phyloP scores from a whole-genome alignment of 1,139 yeast genomes.

The Eremothecium sinecaudum region DNA sequence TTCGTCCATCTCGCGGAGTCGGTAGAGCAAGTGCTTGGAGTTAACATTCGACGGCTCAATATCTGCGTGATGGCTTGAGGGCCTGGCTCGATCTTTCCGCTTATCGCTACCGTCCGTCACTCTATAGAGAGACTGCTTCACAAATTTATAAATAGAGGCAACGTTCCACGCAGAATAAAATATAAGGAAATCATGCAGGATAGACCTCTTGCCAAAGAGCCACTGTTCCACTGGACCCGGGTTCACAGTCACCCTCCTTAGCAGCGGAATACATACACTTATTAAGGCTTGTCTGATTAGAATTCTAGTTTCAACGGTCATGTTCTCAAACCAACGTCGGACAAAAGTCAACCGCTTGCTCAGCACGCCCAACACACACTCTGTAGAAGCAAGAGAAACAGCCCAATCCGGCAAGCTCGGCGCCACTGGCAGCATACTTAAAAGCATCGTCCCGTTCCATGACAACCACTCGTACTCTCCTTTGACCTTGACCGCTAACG shows the following conservation, averaged over 20 bases:
- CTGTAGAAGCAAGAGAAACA: slow-evolving; percentile 12
- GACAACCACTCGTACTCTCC: slow-evolving; percentile 1
- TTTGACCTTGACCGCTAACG: not conserved
- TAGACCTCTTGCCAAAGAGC: slow-evolving; percentile 12
- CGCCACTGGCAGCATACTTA: slow-evolving; percentile 4
- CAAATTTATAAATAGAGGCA: slow-evolving; percentile 12
- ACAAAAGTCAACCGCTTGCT: slow-evolving; percentile 3
- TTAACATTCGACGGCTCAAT: slow-evolving; percentile 10
- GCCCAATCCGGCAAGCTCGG: slow-evolving; percentile 15
- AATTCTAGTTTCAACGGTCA: slow-evolving; percentile 7
- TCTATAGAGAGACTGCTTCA: slow-evolving; percentile 10
- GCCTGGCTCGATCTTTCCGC: not conserved
- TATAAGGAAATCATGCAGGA: slow-evolving; percentile 14
- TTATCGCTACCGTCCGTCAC: too few species aligned
- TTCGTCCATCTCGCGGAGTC: slow-evolving; percentile 22
- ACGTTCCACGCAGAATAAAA: slow-evolving; percentile 17
- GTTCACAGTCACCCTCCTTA: slow-evolving; percentile 7
- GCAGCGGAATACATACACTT: slow-evolving; percentile 13
- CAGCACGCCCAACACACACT: slow-evolving; percentile 11
- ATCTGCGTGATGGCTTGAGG: not conserved
- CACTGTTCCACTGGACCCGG: slow-evolving; percentile 9
- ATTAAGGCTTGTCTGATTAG: slow-evolving; percentile 12
- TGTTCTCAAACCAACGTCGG: slow-evolving; percentile 2
- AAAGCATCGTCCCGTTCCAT: slow-evolving; percentile 1
- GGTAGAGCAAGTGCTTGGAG: slow-evolving; percentile 19